Conservation (phyloP, 192 early-diverging fungal genomes). For the Coemansia sp. region DNA sequence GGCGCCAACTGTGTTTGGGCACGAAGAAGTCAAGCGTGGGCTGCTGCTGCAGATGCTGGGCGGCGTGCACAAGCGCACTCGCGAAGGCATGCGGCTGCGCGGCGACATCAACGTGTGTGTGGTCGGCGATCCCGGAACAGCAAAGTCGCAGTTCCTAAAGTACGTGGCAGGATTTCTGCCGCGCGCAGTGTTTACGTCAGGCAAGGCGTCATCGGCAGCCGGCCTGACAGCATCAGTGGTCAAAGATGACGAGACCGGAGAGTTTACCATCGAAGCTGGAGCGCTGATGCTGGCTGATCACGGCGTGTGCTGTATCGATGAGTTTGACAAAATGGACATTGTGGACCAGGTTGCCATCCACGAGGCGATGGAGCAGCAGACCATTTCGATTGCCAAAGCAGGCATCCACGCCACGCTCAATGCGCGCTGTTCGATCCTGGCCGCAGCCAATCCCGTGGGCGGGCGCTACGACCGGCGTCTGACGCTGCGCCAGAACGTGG, state of each 20-base stretch:
- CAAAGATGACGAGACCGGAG: constrained; percentile 96
- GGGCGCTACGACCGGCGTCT: constrained; percentile 95
- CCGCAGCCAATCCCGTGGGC: constrained; percentile 93
- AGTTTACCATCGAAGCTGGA: constrained; percentile 96
- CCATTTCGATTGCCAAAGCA: constrained; percentile 94
- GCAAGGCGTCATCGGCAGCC: constrained; percentile 92
- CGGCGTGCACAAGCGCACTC: constrained; percentile 91
- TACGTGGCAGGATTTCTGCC: constrained; percentile 90
- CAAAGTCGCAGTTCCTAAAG: constrained; percentile 84
- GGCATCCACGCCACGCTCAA: constrained; percentile 95
- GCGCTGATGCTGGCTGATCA: constrained; percentile 98
- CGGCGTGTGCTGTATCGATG: constrained; percentile 97
- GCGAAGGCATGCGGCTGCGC: constrained; percentile 90
- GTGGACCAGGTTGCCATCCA: constrained; percentile 98
- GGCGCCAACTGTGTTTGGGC: constrained; percentile 89
- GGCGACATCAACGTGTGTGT: constrained; percentile 98
- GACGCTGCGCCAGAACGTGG: constrained; percentile 94
- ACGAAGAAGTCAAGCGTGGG: constrained; percentile 94
- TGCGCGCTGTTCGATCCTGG: constrained; percentile 91
- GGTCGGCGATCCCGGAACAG: constrained; percentile 93
- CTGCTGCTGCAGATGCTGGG: constrained; percentile 91
- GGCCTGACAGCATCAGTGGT: constrained; percentile 94
- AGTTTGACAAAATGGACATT: constrained; percentile 99
- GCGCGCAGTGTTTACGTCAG: constrained; percentile 92
- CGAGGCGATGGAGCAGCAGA: constrained; percentile 99